Evolutionary conservation across 352 stramenopile species (phyloP), one percentile per base, ranked within the genome.

Genomic region (Phytophthora palmivora): DNA sequence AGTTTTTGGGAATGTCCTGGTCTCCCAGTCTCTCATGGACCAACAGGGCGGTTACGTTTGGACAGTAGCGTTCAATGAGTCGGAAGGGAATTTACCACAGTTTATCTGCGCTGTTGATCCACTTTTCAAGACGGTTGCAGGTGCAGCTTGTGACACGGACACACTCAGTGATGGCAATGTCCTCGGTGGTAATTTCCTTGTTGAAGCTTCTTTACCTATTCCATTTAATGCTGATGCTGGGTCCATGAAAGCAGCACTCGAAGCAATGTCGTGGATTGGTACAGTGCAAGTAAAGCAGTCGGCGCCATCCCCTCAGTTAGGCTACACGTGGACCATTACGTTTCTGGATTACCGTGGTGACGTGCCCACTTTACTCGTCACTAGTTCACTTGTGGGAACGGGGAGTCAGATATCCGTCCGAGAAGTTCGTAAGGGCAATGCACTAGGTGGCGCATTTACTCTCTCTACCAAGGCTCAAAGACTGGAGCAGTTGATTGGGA

Each of bases 141-240:
- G 66, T 12, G 64, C 74, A 14, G 48, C 48, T 3, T 94, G 84
- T 43, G 76, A 84, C 48, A 77, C 79, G 0, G 65, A 84, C 11
- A 94, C 87, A 3, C 58, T 92, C 1, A 91, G 79, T 0, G 78
- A 93, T 52, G 85, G 87, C 14, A 95, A 95, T 22, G 79, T 78
- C 1, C 51, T 95, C 3, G 87, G 72, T 21, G 85, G 87, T 0
- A 82, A 12, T 11, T 95, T 95, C 42, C 57, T 91, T 0, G 53
- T 94, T 19, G 84, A 89, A 34, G 74, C 79, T 3, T 89, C 82
- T 0, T 66, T 65, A 15, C 75, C 82, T 0, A 88, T 94, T 30
- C 43, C 57, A 10, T 93, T 82, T 36, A 67, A 93, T 34, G 82
- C 81, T 0, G 73, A 77, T 30, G 74, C 73, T 6, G 65, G 58